A percentile compares a stretch with the other conserved stretches of the same genome.
Conservation (phyloP, 345 rosid genomes). For the Turritis glabra region DNA sequence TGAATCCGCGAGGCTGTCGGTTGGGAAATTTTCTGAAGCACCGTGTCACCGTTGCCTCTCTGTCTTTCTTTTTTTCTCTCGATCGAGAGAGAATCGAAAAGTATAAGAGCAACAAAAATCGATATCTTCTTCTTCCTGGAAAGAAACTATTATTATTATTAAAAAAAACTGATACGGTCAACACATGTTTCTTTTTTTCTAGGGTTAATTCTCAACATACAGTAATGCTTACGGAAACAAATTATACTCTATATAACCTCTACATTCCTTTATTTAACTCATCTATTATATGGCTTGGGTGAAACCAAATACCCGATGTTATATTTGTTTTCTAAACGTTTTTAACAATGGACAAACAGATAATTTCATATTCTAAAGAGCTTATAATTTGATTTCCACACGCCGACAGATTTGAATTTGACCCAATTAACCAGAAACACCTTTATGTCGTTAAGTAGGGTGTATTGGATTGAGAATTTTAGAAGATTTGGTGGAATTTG, state of each 20-base stretch:
- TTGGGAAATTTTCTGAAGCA: constrained; percentile 17
- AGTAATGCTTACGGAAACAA: too few species aligned
- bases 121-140: constrained; percentile 6
- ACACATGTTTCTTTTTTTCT: not conserved
- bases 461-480: too few species aligned
- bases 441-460: not conserved
- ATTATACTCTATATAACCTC: too few species aligned
- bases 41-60: constrained; percentile 15
- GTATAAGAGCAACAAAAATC: constrained; percentile 28
- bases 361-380: not conserved
- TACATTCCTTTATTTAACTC: too few species aligned
- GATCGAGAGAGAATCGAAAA: constrained; percentile 30
- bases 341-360: too few species aligned
- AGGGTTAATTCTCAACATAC: not conserved
- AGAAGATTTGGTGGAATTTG: too few species aligned
- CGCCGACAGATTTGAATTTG: constrained; percentile 22
- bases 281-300: too few species aligned
- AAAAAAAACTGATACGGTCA: constrained; percentile 30
- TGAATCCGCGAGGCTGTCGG: constrained; percentile 22
- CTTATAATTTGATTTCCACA: constrained; percentile 3
- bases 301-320: too few species aligned
- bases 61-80: constrained; percentile 29
- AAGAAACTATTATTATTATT: constrained; percentile 14
- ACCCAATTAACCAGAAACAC: not conserved
- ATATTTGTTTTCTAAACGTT: too few species aligned